phyloP scores from a whole-genome alignment of 2,329 filamentous ascomycete species.

The Microsporum audouinii region DNA sequence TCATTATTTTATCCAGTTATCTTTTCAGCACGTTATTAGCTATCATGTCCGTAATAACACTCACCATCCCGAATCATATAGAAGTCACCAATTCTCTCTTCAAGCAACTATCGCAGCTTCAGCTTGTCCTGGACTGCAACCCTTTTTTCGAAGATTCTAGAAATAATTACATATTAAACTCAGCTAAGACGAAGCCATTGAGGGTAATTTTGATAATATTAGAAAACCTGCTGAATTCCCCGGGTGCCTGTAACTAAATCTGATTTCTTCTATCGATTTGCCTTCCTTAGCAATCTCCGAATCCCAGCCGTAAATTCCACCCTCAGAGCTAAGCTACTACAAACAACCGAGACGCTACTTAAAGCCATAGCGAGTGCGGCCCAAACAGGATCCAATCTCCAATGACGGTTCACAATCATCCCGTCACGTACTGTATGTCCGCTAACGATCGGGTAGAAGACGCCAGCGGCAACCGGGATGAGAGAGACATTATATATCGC shows the following conservation, averaged over 20 bases:
- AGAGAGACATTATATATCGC: constrained; percentile 68
- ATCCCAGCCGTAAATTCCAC: constrained; percentile 22
- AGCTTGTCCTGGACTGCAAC: too few relatives aligned
- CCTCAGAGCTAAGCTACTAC: constrained; percentile 65
- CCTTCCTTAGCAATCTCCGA: not conserved
- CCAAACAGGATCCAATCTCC: constrained; percentile 51
- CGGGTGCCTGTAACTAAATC: not conserved
- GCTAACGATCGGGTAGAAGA: constrained; percentile 52
- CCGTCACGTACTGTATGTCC: constrained; percentile 27
- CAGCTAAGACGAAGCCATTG: too few relatives aligned
- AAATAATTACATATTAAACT: too few relatives aligned
- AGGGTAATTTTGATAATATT: too few relatives aligned
- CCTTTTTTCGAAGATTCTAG: too few relatives aligned
- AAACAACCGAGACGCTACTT: constrained; percentile 79
- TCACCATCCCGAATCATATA: too few relatives aligned
- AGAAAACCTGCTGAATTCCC: not conserved
- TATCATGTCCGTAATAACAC: too few relatives aligned
- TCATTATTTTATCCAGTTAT: too few relatives aligned
- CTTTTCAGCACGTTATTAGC: too few relatives aligned
- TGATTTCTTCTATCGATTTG: not conserved
- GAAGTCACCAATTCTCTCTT: too few relatives aligned
- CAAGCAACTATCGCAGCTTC: too few relatives aligned
- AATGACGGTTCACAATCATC: constrained; percentile 28
- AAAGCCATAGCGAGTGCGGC: constrained; percentile 84
- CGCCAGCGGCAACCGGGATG: constrained; percentile 70